phyloP scores from a whole-genome alignment of 2,329 filamentous ascomycete species.

The Camillea tinctor region DNA sequence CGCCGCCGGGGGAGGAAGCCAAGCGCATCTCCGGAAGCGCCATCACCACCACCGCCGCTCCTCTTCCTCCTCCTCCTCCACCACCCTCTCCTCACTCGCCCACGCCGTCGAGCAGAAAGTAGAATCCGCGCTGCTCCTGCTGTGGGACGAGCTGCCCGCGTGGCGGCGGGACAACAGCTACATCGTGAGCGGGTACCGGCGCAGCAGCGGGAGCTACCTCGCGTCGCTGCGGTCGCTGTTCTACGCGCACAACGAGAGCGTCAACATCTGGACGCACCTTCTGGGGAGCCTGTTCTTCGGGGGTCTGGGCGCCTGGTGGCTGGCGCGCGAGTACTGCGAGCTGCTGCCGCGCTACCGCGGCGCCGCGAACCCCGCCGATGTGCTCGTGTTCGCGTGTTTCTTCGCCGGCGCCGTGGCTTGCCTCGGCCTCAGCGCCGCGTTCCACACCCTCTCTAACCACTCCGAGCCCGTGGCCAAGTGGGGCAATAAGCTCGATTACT shows the following conservation, averaged over 20 bases:
- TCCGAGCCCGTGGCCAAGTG: conserved; percentile 73
- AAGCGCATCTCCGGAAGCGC: conserved; percentile 32
- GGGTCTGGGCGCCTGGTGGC: conserved; percentile 37
- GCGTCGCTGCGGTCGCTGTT: conserved; percentile 40
- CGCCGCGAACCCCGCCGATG: conserved; percentile 59
- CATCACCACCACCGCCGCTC: too few relatives aligned
- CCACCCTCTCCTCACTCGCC: conserved; percentile 23
- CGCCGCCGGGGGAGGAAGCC: too few relatives aligned
- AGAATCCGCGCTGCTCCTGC: conserved; percentile 43
- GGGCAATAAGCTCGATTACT: conserved; percentile 92
- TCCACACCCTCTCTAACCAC: conserved; percentile 83
- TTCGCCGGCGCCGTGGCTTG: conserved; percentile 72
- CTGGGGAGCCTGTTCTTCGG: conserved; percentile 64
- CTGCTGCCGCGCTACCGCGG: conserved; percentile 67
- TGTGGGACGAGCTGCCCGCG: conserved; percentile 57
- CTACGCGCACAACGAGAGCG: conserved; percentile 60
- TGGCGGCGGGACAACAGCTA: conserved; percentile 62
- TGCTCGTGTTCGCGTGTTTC: conserved; percentile 75
- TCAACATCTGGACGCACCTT: conserved; percentile 64
- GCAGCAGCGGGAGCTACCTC: conserved; percentile 49
- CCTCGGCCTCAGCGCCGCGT: conserved; percentile 79
- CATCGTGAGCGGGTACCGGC: conserved; percentile 55
- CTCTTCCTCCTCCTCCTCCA: conserved; percentile 30
- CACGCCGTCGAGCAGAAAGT: conserved; percentile 39
- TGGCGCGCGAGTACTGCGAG: conserved; percentile 55